Conservation (phyloP, 331 rosid species). For the Rosa hybrid region DNA sequence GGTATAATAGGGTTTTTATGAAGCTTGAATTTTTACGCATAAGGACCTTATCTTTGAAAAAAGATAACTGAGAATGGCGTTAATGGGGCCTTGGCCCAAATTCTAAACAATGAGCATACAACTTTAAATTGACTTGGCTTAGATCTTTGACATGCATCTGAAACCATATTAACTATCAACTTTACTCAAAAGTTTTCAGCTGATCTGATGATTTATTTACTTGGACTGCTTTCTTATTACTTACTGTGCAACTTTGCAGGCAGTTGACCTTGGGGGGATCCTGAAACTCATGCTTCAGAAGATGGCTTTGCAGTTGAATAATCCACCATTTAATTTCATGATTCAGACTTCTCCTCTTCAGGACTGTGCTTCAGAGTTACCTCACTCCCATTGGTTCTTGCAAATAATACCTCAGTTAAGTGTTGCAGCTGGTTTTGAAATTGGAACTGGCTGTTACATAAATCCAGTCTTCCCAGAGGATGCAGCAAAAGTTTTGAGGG, state of each 20-base stretch:
- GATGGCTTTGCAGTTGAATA: slow-evolving; percentile 72
- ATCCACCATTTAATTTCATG: slow-evolving; percentile 84
- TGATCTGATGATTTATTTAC: neutral
- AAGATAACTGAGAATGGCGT: neutral
- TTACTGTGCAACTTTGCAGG: slow-evolving; percentile 48
- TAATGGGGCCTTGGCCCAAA: neutral
- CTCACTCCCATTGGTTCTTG: slow-evolving; percentile 74
- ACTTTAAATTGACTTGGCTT: slow-evolving; percentile 1
- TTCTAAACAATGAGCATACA: neutral
- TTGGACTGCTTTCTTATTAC: neutral
- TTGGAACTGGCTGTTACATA: slow-evolving; percentile 83
- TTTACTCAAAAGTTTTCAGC: neutral
- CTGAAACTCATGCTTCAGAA: slow-evolving; percentile 67
- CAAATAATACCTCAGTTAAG: slow-evolving; percentile 80
- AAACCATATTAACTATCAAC: neutral
- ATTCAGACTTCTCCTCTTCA: slow-evolving; percentile 66
- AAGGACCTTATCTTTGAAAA: neutral
- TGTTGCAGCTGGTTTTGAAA: slow-evolving; percentile 70
- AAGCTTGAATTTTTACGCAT: neutral
- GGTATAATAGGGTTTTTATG: neutral
- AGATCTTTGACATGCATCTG: neutral
- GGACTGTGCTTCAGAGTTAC: slow-evolving; percentile 41
- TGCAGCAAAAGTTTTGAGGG: slow-evolving; percentile 78
- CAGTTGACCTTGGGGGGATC: slow-evolving; percentile 76
- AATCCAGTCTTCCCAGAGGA: slow-evolving; percentile 89